These are phyloP conservation scores for Leccinum arenicola DNA, from an alignment of 768 basidiomycete species.

Conservation along the genomic window DNA sequence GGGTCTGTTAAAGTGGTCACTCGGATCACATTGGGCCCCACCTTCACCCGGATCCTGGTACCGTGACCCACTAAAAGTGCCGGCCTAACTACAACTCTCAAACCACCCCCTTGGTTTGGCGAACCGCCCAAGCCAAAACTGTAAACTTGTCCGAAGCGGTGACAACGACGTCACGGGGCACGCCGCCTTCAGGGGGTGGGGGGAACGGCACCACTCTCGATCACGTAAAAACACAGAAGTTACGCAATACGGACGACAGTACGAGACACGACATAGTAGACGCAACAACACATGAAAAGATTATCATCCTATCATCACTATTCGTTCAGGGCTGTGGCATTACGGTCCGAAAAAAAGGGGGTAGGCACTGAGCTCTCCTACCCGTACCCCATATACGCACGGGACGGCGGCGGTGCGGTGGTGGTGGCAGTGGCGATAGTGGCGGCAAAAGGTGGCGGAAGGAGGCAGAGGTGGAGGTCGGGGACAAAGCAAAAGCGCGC, in stretches of 20 bases:
- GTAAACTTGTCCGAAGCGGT: not conserved
- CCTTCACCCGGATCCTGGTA: not conserved
- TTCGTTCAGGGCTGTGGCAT: not conserved
- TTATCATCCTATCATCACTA: not conserved
- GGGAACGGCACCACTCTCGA: not conserved
- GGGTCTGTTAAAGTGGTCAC: not conserved
- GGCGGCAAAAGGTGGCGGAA: slow-evolving; percentile 5
- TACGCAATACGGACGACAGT: not conserved
- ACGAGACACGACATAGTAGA: not conserved
- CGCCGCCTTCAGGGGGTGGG: not conserved
- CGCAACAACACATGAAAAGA: not conserved
- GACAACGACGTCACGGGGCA: not conserved
- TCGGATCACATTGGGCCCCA: not conserved
- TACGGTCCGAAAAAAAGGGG: not conserved
- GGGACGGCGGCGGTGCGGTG: not conserved
- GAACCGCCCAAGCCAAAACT: not conserved
- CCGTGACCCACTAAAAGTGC: not conserved
- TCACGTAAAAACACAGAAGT: not conserved
- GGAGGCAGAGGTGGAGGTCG: not conserved
- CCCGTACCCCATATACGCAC: not conserved
- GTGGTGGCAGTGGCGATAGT: not conserved
- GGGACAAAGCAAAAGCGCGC: not conserved
- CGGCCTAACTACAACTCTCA: not conserved
- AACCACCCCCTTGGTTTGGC: too few species aligned
- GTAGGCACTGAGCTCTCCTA: not conserved